A percentile compares a stretch with the other conserved stretches of the same genome.
Conservation (phyloP, 192 early-diverging fungal species). For the Mortierella hygrophila region DNA sequence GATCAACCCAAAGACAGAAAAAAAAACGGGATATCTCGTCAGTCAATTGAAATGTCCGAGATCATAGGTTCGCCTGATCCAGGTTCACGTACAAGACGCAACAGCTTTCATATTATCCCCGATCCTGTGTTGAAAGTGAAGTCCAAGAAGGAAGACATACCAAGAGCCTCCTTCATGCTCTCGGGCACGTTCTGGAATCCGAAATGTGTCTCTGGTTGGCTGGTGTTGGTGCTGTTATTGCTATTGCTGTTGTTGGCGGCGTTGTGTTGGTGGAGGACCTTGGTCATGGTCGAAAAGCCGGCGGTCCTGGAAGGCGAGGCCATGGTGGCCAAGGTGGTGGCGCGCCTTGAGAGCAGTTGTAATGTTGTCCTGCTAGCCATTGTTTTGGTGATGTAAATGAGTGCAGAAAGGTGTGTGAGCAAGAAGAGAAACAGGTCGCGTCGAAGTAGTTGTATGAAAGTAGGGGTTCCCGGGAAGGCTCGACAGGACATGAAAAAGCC, state of each 20-base stretch:
- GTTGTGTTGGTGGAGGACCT: conserved; percentile 36
- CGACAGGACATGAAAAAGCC: neutral
- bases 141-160: conserved; percentile 49
- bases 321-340: neutral
- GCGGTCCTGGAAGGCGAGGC: conserved; percentile 30
- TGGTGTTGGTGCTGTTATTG: neutral
- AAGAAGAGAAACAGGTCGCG: neutral
- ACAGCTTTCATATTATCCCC: too few relatives aligned
- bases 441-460: neutral
- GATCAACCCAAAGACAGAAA: neutral
- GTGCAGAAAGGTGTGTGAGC: neutral
- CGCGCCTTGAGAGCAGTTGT: conserved; percentile 28
- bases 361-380: conserved; percentile 53
- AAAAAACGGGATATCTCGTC: neutral
- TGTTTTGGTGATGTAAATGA: neutral
- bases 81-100: too few relatives aligned
- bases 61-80: too few relatives aligned
- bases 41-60: neutral
- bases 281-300: conserved; percentile 50
- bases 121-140: conserved; percentile 6
- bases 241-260: neutral
- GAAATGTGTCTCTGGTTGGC: conserved; percentile 83
- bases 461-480: neutral
- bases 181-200: conserved; percentile 92
- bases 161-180: conserved; percentile 88